phyloP scores from a whole-genome alignment of 2,329 filamentous ascomycete species.

The Drechslerella stenobrocha region DNA sequence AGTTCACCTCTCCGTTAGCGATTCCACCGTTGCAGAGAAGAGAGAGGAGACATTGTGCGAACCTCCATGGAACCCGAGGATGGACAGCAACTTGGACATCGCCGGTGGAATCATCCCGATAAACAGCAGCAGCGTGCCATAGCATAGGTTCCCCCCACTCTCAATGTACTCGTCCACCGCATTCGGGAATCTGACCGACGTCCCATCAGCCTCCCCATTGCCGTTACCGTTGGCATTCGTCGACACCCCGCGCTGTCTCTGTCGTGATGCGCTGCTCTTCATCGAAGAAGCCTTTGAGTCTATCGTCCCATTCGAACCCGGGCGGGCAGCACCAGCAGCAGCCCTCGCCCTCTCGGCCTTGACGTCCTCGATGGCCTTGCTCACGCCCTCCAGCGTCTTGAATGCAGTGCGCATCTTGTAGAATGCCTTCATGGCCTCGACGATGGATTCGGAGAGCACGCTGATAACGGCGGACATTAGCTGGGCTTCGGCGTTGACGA shows the following conservation, averaged over 20 bases:
- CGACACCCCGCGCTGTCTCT: slow-evolving; percentile 58
- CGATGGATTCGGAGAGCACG: slow-evolving; percentile 88
- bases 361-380: slow-evolving; percentile 31
- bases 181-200: slow-evolving; percentile 27
- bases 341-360: slow-evolving; percentile 26
- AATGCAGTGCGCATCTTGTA: slow-evolving; percentile 91
- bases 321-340: slow-evolving; percentile 47
- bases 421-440: slow-evolving; percentile 87
- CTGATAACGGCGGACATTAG: slow-evolving; percentile 64
- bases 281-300: too few relatives aligned
- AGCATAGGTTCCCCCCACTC: slow-evolving; percentile 85
- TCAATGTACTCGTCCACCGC: slow-evolving; percentile 80
- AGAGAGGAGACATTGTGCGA: slow-evolving; percentile 10
- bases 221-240: too few relatives aligned
- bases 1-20: slow-evolving; percentile 1
- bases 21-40: background rate
- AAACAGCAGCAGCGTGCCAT: slow-evolving; percentile 79
- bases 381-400: slow-evolving; percentile 74
- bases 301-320: slow-evolving; percentile 49
- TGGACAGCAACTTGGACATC: slow-evolving; percentile 80
- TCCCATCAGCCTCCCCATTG: background rate
- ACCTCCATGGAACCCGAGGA: slow-evolving; percentile 82
- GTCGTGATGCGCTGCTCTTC: background rate
- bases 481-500: slow-evolving; percentile 81
- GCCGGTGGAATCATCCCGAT: slow-evolving; percentile 92